Base-by-base conservation (phyloP, 208 protist genomes). In the Leishmania tropica region DNA sequence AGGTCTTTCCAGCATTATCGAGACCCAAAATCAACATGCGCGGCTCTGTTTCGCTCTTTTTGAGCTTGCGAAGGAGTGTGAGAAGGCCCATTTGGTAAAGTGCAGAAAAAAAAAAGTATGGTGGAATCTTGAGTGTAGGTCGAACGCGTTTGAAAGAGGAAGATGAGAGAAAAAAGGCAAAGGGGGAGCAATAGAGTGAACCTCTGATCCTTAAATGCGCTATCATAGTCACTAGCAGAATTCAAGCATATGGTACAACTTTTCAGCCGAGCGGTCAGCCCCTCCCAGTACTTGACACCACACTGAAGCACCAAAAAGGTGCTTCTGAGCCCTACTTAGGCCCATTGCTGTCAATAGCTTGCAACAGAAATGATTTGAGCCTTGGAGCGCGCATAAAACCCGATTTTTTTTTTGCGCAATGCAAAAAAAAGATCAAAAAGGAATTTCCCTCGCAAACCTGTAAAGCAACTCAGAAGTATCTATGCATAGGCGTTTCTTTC, bases 1-100 rank as follows among this genome's bases (percentile, higher is more conserved):
- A 99, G 0, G 99, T 99, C 88, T 99, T 99, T 8, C 98, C 98
- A 24, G 99, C 99, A 84, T 99, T 99, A 87, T 99, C 99, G 28
- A 99, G 93, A 1, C 98, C 99, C 37, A 99, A 86, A 87, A 99
- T 97, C 7, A 99, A 87, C 75, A 99, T 95, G 13, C 98, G 94
- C 53, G 98, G 92, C 87, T 99, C 96, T 54, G 96, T 97, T 60
- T 99, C 96, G 75, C 89, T 97, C 87, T 97, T 89, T 88, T 98
- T 98, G 83, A 99, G 82, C 83, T 97, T 98, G 56, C 96, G 88
- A 28, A 99, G 87, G 37, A 99, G 86, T 13, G 93, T 95, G 58
- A 99, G 95, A 72, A 99, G 95, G 65, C 98, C 98, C 98, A 99
- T 99, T 64, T 54, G 76, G 21, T 72, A 31, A 62, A 48, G 60